Percentiles rank a stretch among this genome's conserved stretches.
Evolutionary conservation across 257 asterid species (phyloP).

Genomic region (Solanum medicagineum): DNA sequence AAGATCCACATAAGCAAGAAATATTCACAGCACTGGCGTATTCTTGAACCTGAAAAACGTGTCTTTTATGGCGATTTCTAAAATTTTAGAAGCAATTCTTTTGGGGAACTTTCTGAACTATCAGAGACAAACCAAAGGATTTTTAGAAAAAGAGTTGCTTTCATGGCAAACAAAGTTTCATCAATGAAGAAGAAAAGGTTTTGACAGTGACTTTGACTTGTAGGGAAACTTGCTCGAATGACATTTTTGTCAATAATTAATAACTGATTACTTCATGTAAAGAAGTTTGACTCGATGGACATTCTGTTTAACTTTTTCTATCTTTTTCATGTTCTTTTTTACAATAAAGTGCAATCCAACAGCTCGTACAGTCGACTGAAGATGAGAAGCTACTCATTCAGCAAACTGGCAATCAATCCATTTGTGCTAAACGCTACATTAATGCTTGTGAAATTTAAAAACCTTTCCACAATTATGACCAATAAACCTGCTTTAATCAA

Average conservation of each 20-base stretch:
- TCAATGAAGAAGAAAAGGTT: neutral
- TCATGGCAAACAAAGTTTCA: neutral
- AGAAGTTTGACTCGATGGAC: neutral
- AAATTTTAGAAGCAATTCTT: too few species aligned
- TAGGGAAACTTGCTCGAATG: neutral
- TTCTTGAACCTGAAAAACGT: too few species aligned
- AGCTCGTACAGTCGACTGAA: neutral
- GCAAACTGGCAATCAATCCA: neutral
- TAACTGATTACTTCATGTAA: neutral
- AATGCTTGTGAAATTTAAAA: neutral
- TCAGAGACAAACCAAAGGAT: too few species aligned
- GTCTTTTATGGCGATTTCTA: too few species aligned
- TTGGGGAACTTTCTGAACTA: too few species aligned
- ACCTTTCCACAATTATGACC: neutral
- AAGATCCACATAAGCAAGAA: too few species aligned
- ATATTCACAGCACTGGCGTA: too few species aligned
- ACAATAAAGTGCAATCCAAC: neutral
- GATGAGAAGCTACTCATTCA: neutral
- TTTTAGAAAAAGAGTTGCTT: too few species aligned
- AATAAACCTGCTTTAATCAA: neutral
- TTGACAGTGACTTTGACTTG: neutral
- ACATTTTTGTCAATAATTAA: neutral
- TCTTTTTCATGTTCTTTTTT: neutral
- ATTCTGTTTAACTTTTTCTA: neutral
- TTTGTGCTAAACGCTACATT: neutral